Base-by-base conservation (phyloP, 257 asterid species). In the Forsythia suspensa region DNA sequence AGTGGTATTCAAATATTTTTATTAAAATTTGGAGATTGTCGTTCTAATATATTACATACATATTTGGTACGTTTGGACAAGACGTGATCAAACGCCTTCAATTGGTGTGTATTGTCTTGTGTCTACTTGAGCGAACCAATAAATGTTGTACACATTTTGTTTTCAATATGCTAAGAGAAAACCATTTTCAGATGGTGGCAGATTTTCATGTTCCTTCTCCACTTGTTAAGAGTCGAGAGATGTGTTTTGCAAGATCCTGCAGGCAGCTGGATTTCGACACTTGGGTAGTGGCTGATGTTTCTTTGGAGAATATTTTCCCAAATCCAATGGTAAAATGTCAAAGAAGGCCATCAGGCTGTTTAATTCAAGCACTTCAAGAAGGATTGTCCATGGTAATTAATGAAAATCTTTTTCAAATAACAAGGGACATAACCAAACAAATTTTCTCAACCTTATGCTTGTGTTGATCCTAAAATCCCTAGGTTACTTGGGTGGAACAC, bases 401-500 rank as follows among this genome's bases (percentile, higher is more conserved):
- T 37, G 46, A 21, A 75, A 75, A 39, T 59, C 24, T n/a, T 34
- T 8, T 37, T 8, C 1, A 44, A 12, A 16, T 2, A 57, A 20
- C 20, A 59, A 4, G 70, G 37, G 69, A 24, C 16, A n/a, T 21
- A 10, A 63, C 7, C 70, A 9, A 63, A 63, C 18, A 8, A 0
- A 38, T 16, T 37, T 46, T 24, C 38, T 38, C 38, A 71, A 43
- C 2, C 73, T 75, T 15, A 63, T 51, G 59, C 29, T 76, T 37
- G 59, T 37, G 24, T 66, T 42, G 52, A 72, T 76, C 44, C 57
- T 34, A 2, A 75, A 67, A 39, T 72, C 24, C 29, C 3, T 57
- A 87, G 91, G 92, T 91, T 16, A 91, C 88, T 39, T 89, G 93
- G 91, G 90, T 91, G 85, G 96, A 89, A 81, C 85, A 89, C 59